Evolutionary conservation across 257 asterid genomes (phyloP).

Genomic region (Solanum bulbocastanum): DNA sequence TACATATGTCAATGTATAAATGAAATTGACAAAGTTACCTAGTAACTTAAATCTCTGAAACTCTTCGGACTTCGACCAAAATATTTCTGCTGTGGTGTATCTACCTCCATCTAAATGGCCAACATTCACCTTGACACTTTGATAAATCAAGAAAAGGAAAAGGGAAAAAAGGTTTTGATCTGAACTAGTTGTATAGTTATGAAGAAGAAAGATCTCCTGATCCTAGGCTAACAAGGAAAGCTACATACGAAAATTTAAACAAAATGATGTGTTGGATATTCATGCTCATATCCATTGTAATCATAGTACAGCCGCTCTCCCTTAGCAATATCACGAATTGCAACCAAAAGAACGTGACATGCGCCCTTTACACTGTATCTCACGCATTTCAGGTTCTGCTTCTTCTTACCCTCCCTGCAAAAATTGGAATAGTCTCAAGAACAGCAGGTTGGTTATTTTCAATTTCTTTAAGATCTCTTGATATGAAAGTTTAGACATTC

Average conservation of each 20-base stretch:
- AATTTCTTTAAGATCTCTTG: neutral
- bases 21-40: neutral
- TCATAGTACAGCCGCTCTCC: constrained; percentile 91
- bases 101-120: neutral
- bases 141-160: neutral
- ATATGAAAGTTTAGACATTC: neutral
- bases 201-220: constrained; percentile 8
- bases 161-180: neutral
- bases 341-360: constrained; percentile 59
- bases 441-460: constrained; percentile 1
- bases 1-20: neutral
- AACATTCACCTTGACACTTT: neutral
- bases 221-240: constrained; percentile 5
- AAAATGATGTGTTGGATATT: constrained; percentile 79
- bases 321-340: constrained; percentile 61
- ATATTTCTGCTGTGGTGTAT: neutral
- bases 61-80: neutral
- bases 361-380: constrained; percentile 56
- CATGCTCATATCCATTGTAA: constrained; percentile 81
- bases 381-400: constrained; percentile 79
- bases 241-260: constrained; percentile 20
- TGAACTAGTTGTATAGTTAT: neutral
- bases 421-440: constrained; percentile 11
- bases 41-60: neutral
- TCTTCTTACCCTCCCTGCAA: constrained; percentile 77